Base-by-base conservation (phyloP, 768 basidiomycete species). In the Lentinula lateritia region DNA sequence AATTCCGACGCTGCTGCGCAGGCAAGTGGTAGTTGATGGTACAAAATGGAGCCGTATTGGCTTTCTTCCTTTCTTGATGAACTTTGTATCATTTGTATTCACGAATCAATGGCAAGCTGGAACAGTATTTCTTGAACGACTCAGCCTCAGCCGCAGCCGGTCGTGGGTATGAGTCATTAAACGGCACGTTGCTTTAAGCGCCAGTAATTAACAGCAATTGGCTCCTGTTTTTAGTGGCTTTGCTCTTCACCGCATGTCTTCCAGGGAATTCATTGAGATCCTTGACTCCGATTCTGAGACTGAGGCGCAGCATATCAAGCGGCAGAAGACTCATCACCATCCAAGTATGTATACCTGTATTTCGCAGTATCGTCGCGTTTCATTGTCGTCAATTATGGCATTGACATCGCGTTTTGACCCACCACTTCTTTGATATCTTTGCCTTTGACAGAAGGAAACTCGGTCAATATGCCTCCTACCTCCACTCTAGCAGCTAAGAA, bases 321-420 rank as follows among this genome's bases (percentile, higher is more conserved):
- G 73, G 32, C 74, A 74, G 60, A 75, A 72, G 64, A 70, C 52
- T 68, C 73, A 73, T 67, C 62, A 74, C 71, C 56, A 43, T 60
- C 46, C 64, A 61, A 50, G 60, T 58, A 62, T 32, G 32, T 34
- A 43, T 52, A 61, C 35, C 50, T 12, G 38, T 39, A 8, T 39
- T 8, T 39, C 38, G 38, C 38, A 39, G 38, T 13, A 61, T 46
- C 38, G 36, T 52, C 53, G 34, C 20, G 23, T 45, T 38, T 48
- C 61, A 20, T 36, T 42, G 32, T 45, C 34, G 38, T 58, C 36
- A 56, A 23, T 23, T 23, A 23, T 23, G 23, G 23, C 43, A 52
- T 55, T 35, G 42, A 34, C 36, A 20, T 46, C 28, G 56, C 53
- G 28, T 58, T 52, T 43, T 38, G 41, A 36, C n/a, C 38, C 13